Evolutionary conservation across 805 yeast genomes (phyloP).

Genomic region (Barnettozyma sucrosica): DNA sequence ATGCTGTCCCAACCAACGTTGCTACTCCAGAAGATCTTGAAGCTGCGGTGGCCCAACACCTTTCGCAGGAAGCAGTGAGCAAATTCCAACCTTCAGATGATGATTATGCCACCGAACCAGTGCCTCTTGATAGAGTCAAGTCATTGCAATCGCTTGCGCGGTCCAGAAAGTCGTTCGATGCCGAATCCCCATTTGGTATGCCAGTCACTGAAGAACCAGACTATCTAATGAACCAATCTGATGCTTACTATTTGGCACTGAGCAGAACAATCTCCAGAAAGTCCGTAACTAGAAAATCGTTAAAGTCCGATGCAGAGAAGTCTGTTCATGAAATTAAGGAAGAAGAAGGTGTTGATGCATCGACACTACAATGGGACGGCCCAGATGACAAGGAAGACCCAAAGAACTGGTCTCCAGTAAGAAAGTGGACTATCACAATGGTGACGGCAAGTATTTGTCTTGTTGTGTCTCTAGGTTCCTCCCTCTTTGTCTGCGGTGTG

Average conservation of each 20-base stretch:
- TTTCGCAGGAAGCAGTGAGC: not conserved
- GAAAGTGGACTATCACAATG: slow-evolving; percentile 62
- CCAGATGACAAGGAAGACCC: slow-evolving; percentile 62
- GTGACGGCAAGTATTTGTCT: slow-evolving; percentile 59
- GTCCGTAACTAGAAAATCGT: slow-evolving; percentile 13
- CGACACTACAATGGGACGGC: slow-evolving; percentile 51
- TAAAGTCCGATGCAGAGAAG: slow-evolving; percentile 4
- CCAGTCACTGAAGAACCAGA: slow-evolving; percentile 14
- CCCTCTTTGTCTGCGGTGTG: slow-evolving; percentile 62
- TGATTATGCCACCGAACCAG: slow-evolving; percentile 5
- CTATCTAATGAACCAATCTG: slow-evolving; percentile 9
- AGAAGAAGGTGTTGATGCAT: slow-evolving; percentile 32
- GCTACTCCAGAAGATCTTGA: not conserved
- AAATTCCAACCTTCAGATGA: slow-evolving; percentile 4
- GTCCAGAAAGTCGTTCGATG: slow-evolving; percentile 17
- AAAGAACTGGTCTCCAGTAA: slow-evolving; percentile 58
- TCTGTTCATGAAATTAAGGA: slow-evolving; percentile 11
- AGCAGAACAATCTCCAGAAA: slow-evolving; percentile 24
- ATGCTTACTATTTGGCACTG: slow-evolving; percentile 20
- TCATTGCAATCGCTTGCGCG: slow-evolving; percentile 9
- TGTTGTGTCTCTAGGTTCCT: slow-evolving; percentile 70
- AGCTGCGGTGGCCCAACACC: not conserved
- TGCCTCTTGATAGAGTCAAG: slow-evolving; percentile 4
- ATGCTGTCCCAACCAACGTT: not conserved
- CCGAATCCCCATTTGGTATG: slow-evolving; percentile 17